Evolutionary conservation across 345 rosid species (phyloP), one percentile per base, ranked within the genome.

Genomic region (Arabis hirsuta): DNA sequence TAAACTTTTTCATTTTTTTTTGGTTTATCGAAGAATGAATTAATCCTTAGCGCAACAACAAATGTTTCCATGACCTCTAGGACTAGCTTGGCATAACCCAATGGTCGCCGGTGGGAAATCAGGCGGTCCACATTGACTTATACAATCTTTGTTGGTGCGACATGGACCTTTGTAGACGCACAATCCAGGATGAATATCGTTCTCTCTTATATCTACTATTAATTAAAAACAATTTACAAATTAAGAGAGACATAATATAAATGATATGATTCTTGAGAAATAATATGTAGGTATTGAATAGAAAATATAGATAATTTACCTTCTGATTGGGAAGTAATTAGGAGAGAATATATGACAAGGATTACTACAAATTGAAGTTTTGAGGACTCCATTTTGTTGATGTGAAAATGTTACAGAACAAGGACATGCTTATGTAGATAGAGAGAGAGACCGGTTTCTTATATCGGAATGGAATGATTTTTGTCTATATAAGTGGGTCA

Each of bases 31-130:
- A 11, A 8, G 41, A 36, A 36, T 36, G 41, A 36, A 9, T 19
- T 31, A 57, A 69, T 69, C 56, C 57, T 69, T 57, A 5, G 65
- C 46, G 47, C 65, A 69, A 56, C 73, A 69, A 59, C 73, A 75
- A 45, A 67, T 14, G 9, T 61, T 67, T 58, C 74, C 74, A 74
- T 74, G 73, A 31, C 62, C 73, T 42, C 48, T 51, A 52, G 73
- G 78, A 67, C 6, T 67, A 2, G 78, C 9, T 67, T 42, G 73
- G 27, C 78, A 74, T 12, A 24, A 41, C 3, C 55, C 67, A 20
- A 59, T 51, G 39, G 73, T 67, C 8, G 0, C 3, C 1, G 46
- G 46, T 39, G 78, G 67, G 11, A 74, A 66, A 13, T 41, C 3
- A 0, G 78, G 62, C 4, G 54, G 67, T 51, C 78, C 78, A 67